A percentile compares a stretch with the other conserved stretches of the same genome.
These are phyloP conservation scores for Boletus fagicola DNA, from an alignment of 768 basidiomycete genomes.

Conservation along the genomic window DNA sequence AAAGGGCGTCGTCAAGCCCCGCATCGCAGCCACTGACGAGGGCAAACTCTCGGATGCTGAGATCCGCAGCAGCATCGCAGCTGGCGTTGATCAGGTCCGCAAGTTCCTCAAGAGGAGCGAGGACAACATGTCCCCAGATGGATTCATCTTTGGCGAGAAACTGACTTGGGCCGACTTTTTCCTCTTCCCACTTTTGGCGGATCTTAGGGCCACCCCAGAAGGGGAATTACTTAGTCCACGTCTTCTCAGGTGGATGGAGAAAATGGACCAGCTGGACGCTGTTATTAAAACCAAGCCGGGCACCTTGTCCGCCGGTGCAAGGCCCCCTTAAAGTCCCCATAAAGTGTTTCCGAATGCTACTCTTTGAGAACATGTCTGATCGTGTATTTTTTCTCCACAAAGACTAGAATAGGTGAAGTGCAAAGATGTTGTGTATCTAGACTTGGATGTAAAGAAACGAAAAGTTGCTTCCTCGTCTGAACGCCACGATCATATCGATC, in stretches of 20 bases:
- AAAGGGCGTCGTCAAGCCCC: conserved; percentile 33
- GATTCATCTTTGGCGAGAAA: conserved; percentile 29
- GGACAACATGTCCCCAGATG: conserved; percentile 25
- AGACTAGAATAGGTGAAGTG: background rate
- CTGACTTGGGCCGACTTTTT: conserved; percentile 36
- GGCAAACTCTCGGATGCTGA: conserved; percentile 22
- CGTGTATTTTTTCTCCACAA: background rate
- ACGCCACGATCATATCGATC: background rate
- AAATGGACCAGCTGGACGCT: conserved; percentile 26
- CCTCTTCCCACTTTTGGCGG: conserved; percentile 32
- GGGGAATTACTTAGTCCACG: conserved; percentile 25
- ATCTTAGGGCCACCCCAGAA: conserved; percentile 29
- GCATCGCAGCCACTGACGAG: conserved; percentile 27
- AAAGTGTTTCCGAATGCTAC: background rate
- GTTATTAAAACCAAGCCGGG: conserved; percentile 25
- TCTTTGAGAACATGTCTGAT: background rate
- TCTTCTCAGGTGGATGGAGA: conserved; percentile 24
- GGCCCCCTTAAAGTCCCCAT: conserved; percentile 18
- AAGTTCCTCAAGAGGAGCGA: conserved; percentile 20
- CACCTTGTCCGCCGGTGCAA: conserved; percentile 27
- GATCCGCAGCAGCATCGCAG: conserved; percentile 18
- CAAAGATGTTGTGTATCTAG: background rate
- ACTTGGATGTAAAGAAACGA: background rate
- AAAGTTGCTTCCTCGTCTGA: background rate
- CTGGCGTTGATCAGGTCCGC: conserved; percentile 18